These are phyloP conservation scores for Ophiostoma sp. DNA, from an alignment of 2,329 filamentous ascomycete species.

Conservation along the genomic window DNA sequence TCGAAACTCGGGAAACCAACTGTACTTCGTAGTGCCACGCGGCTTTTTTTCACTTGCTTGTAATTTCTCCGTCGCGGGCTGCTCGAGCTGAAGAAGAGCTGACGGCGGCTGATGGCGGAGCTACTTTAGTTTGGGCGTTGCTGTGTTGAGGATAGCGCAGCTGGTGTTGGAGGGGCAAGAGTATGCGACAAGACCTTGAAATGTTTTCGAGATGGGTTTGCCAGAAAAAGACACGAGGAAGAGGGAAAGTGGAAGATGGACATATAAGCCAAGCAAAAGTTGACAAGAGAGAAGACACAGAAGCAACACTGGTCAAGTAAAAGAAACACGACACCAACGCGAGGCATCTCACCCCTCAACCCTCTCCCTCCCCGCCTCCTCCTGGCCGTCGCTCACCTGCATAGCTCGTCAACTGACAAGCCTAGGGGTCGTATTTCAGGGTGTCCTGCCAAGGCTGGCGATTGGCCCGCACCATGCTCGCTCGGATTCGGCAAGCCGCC, in stretches of 20 bases:
- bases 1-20: background rate
- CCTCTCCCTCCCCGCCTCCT: background rate
- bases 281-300: background rate
- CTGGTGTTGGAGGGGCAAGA: conserved; percentile 8
- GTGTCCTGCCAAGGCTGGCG: background rate
- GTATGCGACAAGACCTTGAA: background rate
- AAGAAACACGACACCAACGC: background rate
- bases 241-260: background rate
- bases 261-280: background rate
- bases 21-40: conserved; percentile 18
- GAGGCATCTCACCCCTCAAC: background rate
- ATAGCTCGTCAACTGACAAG: conserved; percentile 19
- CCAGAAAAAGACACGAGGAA: background rate
- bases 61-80: background rate
- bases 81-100: background rate
- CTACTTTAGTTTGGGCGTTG: conserved; percentile 9
- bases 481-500: background rate
- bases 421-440: background rate
- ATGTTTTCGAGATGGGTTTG: background rate
- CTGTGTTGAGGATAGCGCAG: conserved; percentile 17
- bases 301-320: background rate
- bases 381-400: background rate
- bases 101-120: conserved; percentile 11
- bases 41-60: conserved; percentile 2
- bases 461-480: background rate